These are phyloP conservation scores for Xylariaceae sp. DNA, from an alignment of 2,329 filamentous ascomycete genomes.

Conservation along the genomic window DNA sequence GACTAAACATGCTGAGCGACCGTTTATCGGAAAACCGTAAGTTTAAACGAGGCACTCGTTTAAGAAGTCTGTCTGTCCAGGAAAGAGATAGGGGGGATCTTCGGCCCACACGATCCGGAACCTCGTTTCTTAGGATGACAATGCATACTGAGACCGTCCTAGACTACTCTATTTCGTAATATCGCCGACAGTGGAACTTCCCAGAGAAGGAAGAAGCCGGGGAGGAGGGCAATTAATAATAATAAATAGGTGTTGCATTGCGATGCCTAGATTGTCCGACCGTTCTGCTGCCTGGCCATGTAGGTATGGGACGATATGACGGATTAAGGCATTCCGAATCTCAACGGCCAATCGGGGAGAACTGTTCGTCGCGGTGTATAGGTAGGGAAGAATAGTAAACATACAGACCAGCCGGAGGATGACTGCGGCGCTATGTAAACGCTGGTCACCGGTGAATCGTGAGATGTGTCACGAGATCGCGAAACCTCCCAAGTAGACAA, in stretches of 20 bases:
- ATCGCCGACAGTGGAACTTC: neutral
- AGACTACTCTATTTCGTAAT: neutral
- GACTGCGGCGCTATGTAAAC: neutral
- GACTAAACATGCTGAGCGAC: neutral
- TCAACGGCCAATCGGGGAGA: neutral
- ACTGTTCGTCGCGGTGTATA: neutral
- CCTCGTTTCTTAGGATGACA: neutral
- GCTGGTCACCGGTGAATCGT: neutral
- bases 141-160: neutral
- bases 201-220: neutral
- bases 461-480: neutral
- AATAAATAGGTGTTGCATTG: neutral
- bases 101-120: neutral
- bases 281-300: neutral
- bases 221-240: neutral
- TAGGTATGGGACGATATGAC: neutral
- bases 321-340: neutral
- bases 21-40: neutral
- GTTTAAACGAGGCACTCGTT: neutral
- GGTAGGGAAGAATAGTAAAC: neutral
- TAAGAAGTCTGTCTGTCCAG: neutral
- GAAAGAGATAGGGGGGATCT: neutral
- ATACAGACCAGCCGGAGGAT: neutral
- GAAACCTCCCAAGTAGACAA: neutral
- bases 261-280: neutral